Base-by-base conservation (phyloP, 2,329 filamentous ascomycete genomes). In the Fusarium irregulare region DNA sequence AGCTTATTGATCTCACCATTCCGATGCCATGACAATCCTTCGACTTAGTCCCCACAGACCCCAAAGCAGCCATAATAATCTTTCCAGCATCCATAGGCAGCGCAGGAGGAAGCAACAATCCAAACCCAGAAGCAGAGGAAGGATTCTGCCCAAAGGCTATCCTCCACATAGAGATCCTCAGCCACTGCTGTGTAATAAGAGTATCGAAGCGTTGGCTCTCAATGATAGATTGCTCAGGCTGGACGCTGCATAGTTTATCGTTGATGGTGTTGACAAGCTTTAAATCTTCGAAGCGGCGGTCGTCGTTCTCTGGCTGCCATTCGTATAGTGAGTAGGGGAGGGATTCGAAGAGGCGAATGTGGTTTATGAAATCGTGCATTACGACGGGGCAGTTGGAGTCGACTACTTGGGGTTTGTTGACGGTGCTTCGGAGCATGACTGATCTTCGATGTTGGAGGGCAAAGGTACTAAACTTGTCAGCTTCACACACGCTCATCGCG, bases 281-380 rank as follows among this genome's bases (percentile, higher is more conserved):
- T 4, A 76, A 49, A 14, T 73, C 65, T 6, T 73, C 68, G 3
- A 70, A 69, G 2, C 62, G 71, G 1, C 61, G 51, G 10, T 60
- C 54, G 10, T 77, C 72, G 4, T 62, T 66, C 4, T 70, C 64
- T 0, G 70, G 56, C 6, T 76, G 73, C 77, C 77, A 78, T 34
- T 78, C 77, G n/a, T 78, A 79, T 0, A 79, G 51, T 0, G 75
- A 72, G 30, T 65, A 69, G 0, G 77, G 76, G 0, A 79, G 68
- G 1, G 73, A 64, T 42, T 79, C 77, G 21, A 79, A 79, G 1
- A 79, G 57, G 0, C 74, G 72, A 1, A 78, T 76, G 16, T 79
- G 77, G 11, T 79, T 78, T 37, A 79, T 70, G 21, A 78, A 78
- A 20, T 78, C 77, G 48, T 79, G 73, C 77, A 79, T 78, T 7